Percentiles rank a stretch among this genome's conserved stretches.
phyloP scores from a whole-genome alignment of 1,284 basidiomycete genomes.

The Sanghuangporus sanghuang region DNA sequence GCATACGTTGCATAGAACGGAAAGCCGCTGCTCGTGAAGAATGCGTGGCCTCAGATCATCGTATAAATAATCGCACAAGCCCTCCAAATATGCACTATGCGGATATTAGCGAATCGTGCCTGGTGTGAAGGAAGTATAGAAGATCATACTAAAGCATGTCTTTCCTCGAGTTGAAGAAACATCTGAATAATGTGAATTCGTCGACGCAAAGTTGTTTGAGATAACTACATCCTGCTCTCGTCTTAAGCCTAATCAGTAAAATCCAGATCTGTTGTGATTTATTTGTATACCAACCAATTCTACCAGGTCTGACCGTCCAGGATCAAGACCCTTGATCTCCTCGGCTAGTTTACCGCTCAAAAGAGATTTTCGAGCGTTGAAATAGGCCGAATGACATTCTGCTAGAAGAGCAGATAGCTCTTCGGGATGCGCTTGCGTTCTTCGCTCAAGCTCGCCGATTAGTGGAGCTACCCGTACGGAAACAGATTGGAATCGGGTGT shows the following conservation, averaged over 20 bases:
- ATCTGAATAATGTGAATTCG: constrained; percentile 80
- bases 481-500: constrained; percentile 78
- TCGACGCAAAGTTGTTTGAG: constrained; percentile 85
- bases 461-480: constrained; percentile 71
- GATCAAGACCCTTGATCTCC: constrained; percentile 81
- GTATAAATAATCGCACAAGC: constrained; percentile 87
- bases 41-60: constrained; percentile 92
- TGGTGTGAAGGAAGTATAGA: background rate
- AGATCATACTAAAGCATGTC: constrained; percentile 76
- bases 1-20: constrained; percentile 87
- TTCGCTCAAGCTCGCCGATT: constrained; percentile 77
- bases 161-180: constrained; percentile 85
- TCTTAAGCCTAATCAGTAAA: constrained; percentile 39
- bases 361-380: constrained; percentile 64
- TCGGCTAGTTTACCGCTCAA: constrained; percentile 67
- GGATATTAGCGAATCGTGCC: constrained; percentile 9
- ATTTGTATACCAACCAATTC: constrained; percentile 55
- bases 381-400: constrained; percentile 84
- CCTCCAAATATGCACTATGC: constrained; percentile 78
- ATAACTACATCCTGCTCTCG: constrained; percentile 84
- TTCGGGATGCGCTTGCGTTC: constrained; percentile 65
- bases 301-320: constrained; percentile 73
- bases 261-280: background rate
- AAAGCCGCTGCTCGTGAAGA: constrained; percentile 83
- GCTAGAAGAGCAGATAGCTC: constrained; percentile 72